Evolutionary conservation across 495 filamentous ascomycete species (phyloP), one percentile per base, ranked within the genome.

Genomic region (Cercophora samala): DNA sequence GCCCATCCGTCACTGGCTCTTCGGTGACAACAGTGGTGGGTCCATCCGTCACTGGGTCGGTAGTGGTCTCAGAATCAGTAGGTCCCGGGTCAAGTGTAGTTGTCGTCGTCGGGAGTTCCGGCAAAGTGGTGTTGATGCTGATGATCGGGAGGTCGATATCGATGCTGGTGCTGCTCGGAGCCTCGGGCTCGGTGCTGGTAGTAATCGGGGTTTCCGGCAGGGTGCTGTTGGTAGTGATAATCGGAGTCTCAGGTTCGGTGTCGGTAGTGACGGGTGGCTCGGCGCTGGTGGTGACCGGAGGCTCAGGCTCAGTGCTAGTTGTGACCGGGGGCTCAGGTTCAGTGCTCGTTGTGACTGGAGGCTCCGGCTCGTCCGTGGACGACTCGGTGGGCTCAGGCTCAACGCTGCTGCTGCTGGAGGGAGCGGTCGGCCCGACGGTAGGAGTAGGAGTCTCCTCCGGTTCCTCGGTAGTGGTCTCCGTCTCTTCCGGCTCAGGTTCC

Each of bases 371-470:
- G 22, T 46, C 37, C 5, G 37, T 46, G 22, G 53, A 23, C 53
- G 53, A 21, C 1, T 0, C 53, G 53, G n/a, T 56, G n/a, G 53
- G 53, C 53, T 56, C 53, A 4, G 53, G n/a, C 15, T 56, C 60
- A 15, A 18, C 5, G 58, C 23, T 58, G 63, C 55, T 24, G 21
- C 46, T 46, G 52, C 53, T 63, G 21, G 62, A 64, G 25, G 13
- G 26, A 26, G 22, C 23, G 29, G 24, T 46, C n/a, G 56, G 37
- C 42, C 37, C 37, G 2, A 24, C 17, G 17, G 62, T 61, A 6
- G n/a, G n/a, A 18, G 58, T 53, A 0, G 64, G 15, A n/a, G 37
- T 46, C 37, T 46, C 37, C 15, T 46, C 37, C 0, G 37, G 37
- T 9, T 46, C 37, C 11, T 15, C 19, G 18, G n/a, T 25, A 19